Percentiles rank a stretch among this genome's conserved stretches.
These are phyloP conservation scores for Suillus weaverae DNA, from an alignment of 768 basidiomycete genomes.

Conservation along the genomic window DNA sequence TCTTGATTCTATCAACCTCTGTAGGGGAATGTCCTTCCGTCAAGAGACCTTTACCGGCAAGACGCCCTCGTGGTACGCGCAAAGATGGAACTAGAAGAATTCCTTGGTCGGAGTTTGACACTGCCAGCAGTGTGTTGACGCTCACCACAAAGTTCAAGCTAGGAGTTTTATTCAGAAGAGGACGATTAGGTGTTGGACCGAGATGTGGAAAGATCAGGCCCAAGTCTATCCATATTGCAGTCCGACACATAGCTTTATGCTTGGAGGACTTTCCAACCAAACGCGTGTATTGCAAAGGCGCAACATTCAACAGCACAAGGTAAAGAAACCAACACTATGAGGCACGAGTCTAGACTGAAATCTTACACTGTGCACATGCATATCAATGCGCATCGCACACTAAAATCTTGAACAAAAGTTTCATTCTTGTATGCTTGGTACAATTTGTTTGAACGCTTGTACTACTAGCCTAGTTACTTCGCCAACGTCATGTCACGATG, in stretches of 20 bases:
- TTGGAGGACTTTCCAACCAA: neutral
- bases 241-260: neutral
- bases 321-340: too few relatives aligned
- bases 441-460: neutral
- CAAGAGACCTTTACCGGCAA: conserved; percentile 46
- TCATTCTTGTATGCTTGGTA: neutral
- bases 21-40: conserved; percentile 41
- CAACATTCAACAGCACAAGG: too few relatives aligned
- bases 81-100: conserved; percentile 37
- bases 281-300: neutral
- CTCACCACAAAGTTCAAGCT: neutral
- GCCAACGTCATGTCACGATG: too few relatives aligned
- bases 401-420: neutral
- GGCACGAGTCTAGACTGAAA: too few relatives aligned
- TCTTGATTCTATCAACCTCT: conserved; percentile 41
- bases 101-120: conserved; percentile 30
- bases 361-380: too few relatives aligned
- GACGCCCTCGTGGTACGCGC: conserved; percentile 45
- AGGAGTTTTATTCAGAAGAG: neutral
- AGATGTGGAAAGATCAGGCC: neutral
- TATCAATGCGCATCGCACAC: neutral
- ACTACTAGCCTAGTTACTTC: too few relatives aligned
- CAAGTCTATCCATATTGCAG: neutral
- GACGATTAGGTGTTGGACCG: neutral
- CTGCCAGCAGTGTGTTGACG: neutral